Evolutionary conservation across 352 stramenopile species (phyloP).

Genomic region (Phytophthora aleatoria): DNA sequence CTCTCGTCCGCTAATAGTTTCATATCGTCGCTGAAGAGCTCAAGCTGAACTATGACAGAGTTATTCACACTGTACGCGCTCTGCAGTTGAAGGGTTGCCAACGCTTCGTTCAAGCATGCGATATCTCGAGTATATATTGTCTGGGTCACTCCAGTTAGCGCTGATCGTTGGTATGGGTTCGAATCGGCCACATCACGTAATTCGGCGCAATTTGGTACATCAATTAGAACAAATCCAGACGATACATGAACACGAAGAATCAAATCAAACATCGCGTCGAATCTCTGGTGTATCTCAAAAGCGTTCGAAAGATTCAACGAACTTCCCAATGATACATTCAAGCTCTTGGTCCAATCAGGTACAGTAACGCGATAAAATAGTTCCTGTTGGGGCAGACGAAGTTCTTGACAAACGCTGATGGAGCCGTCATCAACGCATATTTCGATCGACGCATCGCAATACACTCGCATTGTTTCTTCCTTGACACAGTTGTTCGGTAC

Average conservation of each 20-base stretch:
- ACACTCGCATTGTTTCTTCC: not conserved
- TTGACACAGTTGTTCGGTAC: slow-evolving; percentile 7
- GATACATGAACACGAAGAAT: slow-evolving; percentile 27
- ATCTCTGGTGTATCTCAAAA: slow-evolving; percentile 22
- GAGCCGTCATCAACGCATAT: slow-evolving; percentile 40
- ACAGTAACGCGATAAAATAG: slow-evolving; percentile 21
- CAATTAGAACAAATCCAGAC: slow-evolving; percentile 17
- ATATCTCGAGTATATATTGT: slow-evolving; percentile 21
- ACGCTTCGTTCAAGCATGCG: slow-evolving; percentile 30
- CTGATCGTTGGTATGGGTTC: not conserved
- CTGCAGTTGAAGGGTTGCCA: slow-evolving; percentile 19
- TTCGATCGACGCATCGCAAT: slow-evolving; percentile 19
- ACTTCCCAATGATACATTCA: slow-evolving; percentile 8
- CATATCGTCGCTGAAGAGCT: slow-evolving; percentile 25
- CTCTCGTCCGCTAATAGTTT: slow-evolving; percentile 13
- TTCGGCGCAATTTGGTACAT: slow-evolving; percentile 17
- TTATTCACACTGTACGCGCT: slow-evolving; percentile 1
- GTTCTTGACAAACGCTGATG: slow-evolving; percentile 23
- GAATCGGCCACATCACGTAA: not conserved
- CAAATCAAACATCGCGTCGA: slow-evolving; percentile 15
- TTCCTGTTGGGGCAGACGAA: slow-evolving; percentile 25
- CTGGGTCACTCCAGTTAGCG: slow-evolving; percentile 2
- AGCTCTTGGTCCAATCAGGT: slow-evolving; percentile 6
- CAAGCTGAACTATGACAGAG: slow-evolving; percentile 10
- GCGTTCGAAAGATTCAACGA: slow-evolving; percentile 28